phyloP scores from a whole-genome alignment of 108 stramenopile species.

The Cyclotella baltica region DNA sequence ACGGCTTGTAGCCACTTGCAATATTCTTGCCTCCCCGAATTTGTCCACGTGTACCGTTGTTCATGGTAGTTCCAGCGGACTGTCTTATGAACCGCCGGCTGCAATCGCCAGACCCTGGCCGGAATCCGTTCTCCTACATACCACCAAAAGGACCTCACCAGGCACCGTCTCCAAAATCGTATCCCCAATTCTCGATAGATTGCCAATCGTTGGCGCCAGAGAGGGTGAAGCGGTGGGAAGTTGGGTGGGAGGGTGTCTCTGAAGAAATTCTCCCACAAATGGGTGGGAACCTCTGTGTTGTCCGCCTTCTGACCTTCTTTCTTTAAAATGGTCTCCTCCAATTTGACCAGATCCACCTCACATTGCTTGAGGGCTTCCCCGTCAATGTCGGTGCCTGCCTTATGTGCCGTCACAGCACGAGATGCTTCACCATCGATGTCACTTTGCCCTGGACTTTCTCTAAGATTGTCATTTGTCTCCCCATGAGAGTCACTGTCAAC shows the following conservation, averaged over 20 bases:
- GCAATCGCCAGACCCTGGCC: not conserved
- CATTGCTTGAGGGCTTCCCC: too few species aligned
- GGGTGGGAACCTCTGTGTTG: not conserved
- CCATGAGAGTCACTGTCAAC: too few species aligned
- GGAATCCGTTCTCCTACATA: not conserved
- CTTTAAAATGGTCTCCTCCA: not conserved
- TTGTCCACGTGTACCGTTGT: not conserved
- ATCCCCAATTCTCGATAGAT: not conserved
- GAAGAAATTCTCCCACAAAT: not conserved
- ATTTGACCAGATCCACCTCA: not conserved
- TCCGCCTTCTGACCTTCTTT: not conserved
- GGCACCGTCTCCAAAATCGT: not conserved
- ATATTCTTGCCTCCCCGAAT: not conserved
- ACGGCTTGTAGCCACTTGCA: not conserved
- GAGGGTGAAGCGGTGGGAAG: not conserved
- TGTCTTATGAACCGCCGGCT: too few species aligned
- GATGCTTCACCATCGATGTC: too few species aligned
- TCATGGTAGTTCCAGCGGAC: too few species aligned
- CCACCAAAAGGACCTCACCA: not conserved
- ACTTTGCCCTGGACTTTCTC: too few species aligned
- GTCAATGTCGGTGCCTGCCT: too few species aligned
- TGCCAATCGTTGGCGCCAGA: not conserved
- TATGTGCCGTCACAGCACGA: too few species aligned
- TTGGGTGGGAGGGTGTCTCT: not conserved
- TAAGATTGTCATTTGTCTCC: too few species aligned